Evolutionary conservation across 2,329 filamentous ascomycete species (phyloP), one percentile per base, ranked within the genome.

Genomic region (Colletotrichum scovillei): DNA sequence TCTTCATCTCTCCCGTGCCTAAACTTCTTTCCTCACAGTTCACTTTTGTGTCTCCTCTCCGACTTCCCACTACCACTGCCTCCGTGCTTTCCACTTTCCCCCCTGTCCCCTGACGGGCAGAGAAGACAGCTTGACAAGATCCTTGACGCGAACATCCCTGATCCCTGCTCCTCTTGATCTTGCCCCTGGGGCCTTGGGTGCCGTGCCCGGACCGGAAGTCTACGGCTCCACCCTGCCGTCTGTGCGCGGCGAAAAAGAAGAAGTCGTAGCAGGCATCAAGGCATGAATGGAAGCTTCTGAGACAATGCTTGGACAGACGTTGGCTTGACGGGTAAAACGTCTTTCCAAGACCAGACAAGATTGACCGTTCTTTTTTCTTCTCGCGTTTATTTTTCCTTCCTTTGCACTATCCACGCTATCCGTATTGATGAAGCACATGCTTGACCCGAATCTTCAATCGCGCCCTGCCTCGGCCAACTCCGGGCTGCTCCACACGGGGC

Each of bases 231-330:
- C 67, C 52, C 26, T n/a, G 11, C 59, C 30, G 67, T 66, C 70
- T 70, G 70, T 73, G 67, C 70, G 70, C 67, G 55, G 60, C 55
- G 67, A 32, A 57, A 57, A 60, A 65, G 67, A 70, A 62, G 67
- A 58, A 58, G 67, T 62, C 30, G 42, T 56, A 63, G 60, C 56
- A 66, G 67, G 67, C 60, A 70, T 55, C 55, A 35, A 52, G 70
- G 66, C 70, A 70, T 66, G 35, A 72, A 73, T 73, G 60, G 70
- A 70, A 73, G 67, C 70, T 60, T 70, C 70, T 70, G 70, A 73
- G 70, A 73, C 70, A 70, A 19, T 46, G 70, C 70, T 65, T 62
- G 42, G 70, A 73, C 56, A 49, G 57, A 65, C 55, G 70, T 65
- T 65, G 30, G 52, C 60, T 46, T 62, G n/a, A 59, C 5, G 12